These are phyloP conservation scores for Aspergillus sp. DNA, from an alignment of 2,329 filamentous ascomycete genomes.

Conservation along the genomic window DNA sequence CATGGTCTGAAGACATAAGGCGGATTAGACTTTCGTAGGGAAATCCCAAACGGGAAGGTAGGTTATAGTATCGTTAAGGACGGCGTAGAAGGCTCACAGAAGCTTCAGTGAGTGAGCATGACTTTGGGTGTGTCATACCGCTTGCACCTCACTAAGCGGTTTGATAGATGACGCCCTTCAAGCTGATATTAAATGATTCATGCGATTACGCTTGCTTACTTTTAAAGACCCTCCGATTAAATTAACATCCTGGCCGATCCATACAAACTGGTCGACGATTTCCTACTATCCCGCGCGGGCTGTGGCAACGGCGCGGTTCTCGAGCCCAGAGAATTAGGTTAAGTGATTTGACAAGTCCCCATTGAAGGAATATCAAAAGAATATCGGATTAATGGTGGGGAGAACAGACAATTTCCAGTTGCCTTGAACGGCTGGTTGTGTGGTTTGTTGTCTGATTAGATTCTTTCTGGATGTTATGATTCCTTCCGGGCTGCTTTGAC, in stretches of 20 bases:
- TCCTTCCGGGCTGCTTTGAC: background rate
- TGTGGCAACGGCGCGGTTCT: constrained; percentile 17
- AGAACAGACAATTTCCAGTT: background rate
- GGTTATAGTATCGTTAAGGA: background rate
- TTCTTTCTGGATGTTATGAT: background rate
- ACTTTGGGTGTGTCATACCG: no score
- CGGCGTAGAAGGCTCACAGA: background rate
- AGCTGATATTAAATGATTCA: constrained; percentile 2
- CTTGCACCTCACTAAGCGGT: background rate
- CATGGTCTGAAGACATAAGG: constrained; percentile 5
- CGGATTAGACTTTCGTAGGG: constrained; percentile 15
- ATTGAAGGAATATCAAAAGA: background rate
- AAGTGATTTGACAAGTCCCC: background rate
- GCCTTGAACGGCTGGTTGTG: background rate
- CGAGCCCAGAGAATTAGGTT: constrained; percentile 11
- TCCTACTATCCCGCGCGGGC: constrained; percentile 12
- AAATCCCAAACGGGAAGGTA: constrained; percentile 10
- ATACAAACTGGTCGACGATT: constrained; percentile 9
- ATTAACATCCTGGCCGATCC: constrained; percentile 13
- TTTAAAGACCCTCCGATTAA: constrained; percentile 1
- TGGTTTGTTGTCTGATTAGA: background rate
- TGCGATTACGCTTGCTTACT: background rate
- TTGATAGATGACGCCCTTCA: background rate
- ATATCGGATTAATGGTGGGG: no score
- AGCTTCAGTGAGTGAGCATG: background rate